phyloP scores from a whole-genome alignment of 352 stramenopile species.

The Aphanomyces astaci region DNA sequence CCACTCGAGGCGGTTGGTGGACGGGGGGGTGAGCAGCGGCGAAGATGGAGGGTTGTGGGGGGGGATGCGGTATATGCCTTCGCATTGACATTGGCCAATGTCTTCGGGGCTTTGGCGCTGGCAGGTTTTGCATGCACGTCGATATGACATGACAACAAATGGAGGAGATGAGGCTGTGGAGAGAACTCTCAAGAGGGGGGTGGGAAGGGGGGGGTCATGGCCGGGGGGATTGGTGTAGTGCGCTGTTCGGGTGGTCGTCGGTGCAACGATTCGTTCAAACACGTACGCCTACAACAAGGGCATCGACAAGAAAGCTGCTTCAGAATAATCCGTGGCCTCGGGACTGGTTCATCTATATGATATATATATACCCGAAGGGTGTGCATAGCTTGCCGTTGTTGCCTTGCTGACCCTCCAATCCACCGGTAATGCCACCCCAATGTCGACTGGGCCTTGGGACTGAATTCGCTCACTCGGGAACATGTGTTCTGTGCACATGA shows the following conservation, averaged over 20 bases:
- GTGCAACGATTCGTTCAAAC: neutral
- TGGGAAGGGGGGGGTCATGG: too few species aligned
- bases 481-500: slow-evolving; percentile 15
- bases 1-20: neutral
- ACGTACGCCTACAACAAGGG: slow-evolving; percentile 8
- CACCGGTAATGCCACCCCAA: slow-evolving; percentile 22
- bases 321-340: too few species aligned
- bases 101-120: slow-evolving; percentile 20
- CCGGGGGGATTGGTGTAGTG: too few species aligned
- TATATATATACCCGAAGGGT: slow-evolving; percentile 14
- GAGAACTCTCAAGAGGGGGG: slow-evolving; percentile 1
- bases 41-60: neutral
- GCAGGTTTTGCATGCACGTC: slow-evolving; percentile 19
- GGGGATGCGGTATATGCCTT: slow-evolving; percentile 19
- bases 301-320: neutral
- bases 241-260: neutral
- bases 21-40: neutral
- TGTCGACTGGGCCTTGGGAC: slow-evolving; percentile 7
- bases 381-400: slow-evolving; percentile 14
- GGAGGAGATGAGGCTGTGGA: neutral
- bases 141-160: slow-evolving; percentile 23
- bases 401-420: slow-evolving; percentile 16
- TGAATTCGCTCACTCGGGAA: slow-evolving; percentile 11
- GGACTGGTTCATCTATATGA: too few species aligned
- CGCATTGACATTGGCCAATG: slow-evolving; percentile 15